Base-by-base conservation (phyloP, 345 rosid genomes). In the Linum lewisii region DNA sequence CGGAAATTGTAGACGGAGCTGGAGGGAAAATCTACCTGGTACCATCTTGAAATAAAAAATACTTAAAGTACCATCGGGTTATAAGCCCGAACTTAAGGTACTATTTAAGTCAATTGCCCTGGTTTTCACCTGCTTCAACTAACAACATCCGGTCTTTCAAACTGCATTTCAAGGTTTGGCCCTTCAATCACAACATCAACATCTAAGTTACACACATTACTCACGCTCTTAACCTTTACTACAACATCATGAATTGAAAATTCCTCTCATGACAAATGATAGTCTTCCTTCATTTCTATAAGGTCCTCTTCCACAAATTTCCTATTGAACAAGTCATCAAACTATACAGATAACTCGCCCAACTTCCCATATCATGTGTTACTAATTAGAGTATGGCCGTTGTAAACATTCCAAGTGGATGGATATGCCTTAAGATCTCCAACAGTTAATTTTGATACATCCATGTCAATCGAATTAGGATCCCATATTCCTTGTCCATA, bases 251-350 rank as follows among this genome's bases (percentile, higher is more conserved):
- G 38, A 69, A 69, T 67, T 63, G 58, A 59, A 66, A 86, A 73
- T 71, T 67, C 89, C 34, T 78, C 67, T 73, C 82, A 83, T 51
- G 56, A n/a, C n/a, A 69, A 65, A 70, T 54, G 72, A 66, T 68
- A 83, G 66, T 80, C 93, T 63, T 61, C 75, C 70, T 73, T 90
- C 57, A 54, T 56, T 65, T 78, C 80, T 37, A 74, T 65, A 63
- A 64, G 72, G 54, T 60, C 61, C 58, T 82, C 96, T 61, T 86
- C 95, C 75, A 88, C 97, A 97, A 92, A 92, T 51, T 90, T 95
- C 74, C 75, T 83, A 66, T 83, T 78, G 78, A 92, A 83, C 71
- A 92, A 78, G 68, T 88, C 90, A 66, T 84, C 95, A 79, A 92
- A 84, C 73, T 88, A 93, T 63, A 88, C 79, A 65, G 95, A 86